Base-by-base conservation (phyloP, 140 eudicot species). In the Flaveria floridana region DNA sequence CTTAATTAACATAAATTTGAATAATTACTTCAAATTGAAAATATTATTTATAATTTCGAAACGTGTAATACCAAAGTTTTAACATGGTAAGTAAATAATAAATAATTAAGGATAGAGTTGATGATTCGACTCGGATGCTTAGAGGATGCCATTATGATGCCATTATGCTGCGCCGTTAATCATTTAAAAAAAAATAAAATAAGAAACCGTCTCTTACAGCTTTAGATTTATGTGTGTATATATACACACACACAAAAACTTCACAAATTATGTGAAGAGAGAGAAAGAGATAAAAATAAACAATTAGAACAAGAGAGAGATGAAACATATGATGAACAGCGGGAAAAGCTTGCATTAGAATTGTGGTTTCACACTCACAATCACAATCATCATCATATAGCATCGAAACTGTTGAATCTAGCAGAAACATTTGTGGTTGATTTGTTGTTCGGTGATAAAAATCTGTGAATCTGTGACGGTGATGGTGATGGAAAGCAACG, bases 401-500 rank as follows among this genome's bases (percentile, higher is more conserved):
- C 13, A 48, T n/a, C 50, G 73, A 75, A 12, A 30, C 66, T 66
- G 68, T 76, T 20, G 30, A 50, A 76, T 76, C 57, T 39, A 7
- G 26, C 18, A 18, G 4, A 66, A 23, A 47, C 59, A 67, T 39
- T 37, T 53, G 56, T 39, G 21, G 47, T 55, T 39, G 58, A 76
- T 76, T 56, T 21, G 48, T 64, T 20, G 50, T 18, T 65, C 65
- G 66, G 73, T 14, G 71, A 71, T 34, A 48, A 62, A 20, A 20
- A 50, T 78, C 69, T 68, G 25, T 50, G 51, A 69, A 58, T 46
- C 71, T 13, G 44, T 12, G 44, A 11, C 7, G 44, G 57, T 71
- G 70, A 84, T 89, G 97, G 90, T 85, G 78, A 89, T 87, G 85
- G 90, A 87, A 62, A 87, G 84, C 21, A 87, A 85, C 84, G 97